Conservation (phyloP, 108 stramenopile species). For the Chaetoceros muelleri region DNA sequence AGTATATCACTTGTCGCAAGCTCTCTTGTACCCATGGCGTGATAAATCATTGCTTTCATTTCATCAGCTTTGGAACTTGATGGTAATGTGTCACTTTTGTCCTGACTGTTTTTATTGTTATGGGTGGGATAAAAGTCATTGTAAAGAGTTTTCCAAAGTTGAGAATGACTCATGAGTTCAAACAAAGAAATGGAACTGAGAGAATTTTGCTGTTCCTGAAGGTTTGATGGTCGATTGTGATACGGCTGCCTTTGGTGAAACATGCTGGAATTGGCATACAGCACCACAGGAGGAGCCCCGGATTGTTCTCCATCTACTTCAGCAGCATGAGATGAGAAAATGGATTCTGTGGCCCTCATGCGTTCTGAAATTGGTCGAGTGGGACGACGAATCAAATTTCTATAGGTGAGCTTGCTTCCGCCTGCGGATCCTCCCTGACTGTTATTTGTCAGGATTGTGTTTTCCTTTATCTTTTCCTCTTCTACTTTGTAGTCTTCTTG, state of each 20-base stretch:
- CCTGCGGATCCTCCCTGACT: conserved; percentile 5
- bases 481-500: conserved; percentile 42
- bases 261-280: conserved; percentile 67
- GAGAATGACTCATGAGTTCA: conserved; percentile 47
- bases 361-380: conserved; percentile 67
- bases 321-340: conserved; percentile 38
- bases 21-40: conserved; percentile 26
- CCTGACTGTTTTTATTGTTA: neutral
- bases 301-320: conserved; percentile 31
- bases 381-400: conserved; percentile 56
- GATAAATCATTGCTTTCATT: conserved; percentile 49
- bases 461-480: neutral
- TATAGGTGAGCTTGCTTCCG: conserved; percentile 57
- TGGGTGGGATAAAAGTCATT: conserved; percentile 8
- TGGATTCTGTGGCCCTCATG: conserved; percentile 67
- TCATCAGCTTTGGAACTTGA: conserved; percentile 12
- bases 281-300: conserved; percentile 42
- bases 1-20: conserved; percentile 50
- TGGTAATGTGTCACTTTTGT: too few relatives aligned
- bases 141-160: conserved; percentile 50
- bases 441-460: neutral
- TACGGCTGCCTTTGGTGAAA: conserved; percentile 39
- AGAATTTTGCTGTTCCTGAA: conserved; percentile 28
- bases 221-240: conserved; percentile 28
- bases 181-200: conserved; percentile 31